These are phyloP conservation scores for Apiosordaria backusii DNA, from an alignment of 495 filamentous ascomycete genomes.

Conservation along the genomic window DNA sequence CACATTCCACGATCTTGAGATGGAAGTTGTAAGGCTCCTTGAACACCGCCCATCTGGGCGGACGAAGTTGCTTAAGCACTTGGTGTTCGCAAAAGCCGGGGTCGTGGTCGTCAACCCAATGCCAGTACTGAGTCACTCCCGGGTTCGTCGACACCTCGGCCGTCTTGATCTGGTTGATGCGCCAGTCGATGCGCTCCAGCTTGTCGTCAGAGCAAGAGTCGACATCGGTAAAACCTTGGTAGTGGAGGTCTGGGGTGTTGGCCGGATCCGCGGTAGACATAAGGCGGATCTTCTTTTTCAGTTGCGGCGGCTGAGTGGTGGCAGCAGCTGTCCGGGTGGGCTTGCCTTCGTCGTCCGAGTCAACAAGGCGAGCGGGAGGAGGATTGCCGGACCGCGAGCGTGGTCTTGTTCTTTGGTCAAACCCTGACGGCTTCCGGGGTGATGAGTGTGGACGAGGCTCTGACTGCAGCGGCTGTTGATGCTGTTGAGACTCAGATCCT, in stretches of 20 bases:
- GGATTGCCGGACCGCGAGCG: neutral
- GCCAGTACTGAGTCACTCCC: slow-evolving; percentile 50
- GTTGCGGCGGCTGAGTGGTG: neutral
- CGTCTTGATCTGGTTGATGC: slow-evolving; percentile 47
- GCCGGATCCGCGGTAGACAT: neutral
- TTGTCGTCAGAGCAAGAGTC: slow-evolving; percentile 41
- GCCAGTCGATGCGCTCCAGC: slow-evolving; percentile 43
- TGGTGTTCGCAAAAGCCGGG: slow-evolving; percentile 40
- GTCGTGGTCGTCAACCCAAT: slow-evolving; percentile 30
- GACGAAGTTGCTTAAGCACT: slow-evolving; percentile 40
- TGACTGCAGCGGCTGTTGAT: neutral
- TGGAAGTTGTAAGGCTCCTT: slow-evolving; percentile 47
- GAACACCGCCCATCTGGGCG: slow-evolving; percentile 44
- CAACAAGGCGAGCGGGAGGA: neutral
- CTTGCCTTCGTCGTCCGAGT: slow-evolving; percentile 1
- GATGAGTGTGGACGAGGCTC: neutral
- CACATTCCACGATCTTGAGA: slow-evolving; percentile 35
- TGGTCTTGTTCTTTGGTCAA: neutral
- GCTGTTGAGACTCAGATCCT: neutral
- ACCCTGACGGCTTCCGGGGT: neutral
- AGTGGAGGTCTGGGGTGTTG: slow-evolving; percentile 28
- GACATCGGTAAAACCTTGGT: slow-evolving; percentile 42
- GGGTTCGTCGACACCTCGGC: slow-evolving; percentile 35
- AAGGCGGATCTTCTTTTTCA: slow-evolving; percentile 17
- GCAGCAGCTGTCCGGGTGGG: neutral